Percentiles rank a stretch among this genome's conserved stretches.
phyloP scores from a whole-genome alignment of 805 yeast species.

The Cyberlindnera saturnus region DNA sequence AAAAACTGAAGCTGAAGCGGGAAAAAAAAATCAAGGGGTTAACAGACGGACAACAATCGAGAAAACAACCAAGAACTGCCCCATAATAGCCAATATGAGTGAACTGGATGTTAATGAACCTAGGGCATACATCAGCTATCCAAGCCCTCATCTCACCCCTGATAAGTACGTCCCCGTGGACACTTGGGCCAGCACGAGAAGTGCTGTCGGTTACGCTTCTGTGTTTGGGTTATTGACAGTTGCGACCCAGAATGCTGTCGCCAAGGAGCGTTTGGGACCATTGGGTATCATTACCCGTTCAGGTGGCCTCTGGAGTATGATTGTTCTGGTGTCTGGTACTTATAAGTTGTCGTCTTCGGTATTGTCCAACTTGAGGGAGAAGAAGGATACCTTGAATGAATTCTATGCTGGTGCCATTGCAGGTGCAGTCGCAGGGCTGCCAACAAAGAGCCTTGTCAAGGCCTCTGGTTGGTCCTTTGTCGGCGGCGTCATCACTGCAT shows the following conservation, averaged over 20 bases:
- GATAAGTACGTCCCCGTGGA: constrained; percentile 52
- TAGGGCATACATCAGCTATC: constrained; percentile 12
- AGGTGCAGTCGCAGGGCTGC: constrained; percentile 35
- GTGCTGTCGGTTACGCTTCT: constrained; percentile 38
- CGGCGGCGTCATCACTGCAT: constrained; percentile 38
- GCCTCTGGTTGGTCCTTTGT: constrained; percentile 42
- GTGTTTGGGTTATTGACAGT: constrained; percentile 44
- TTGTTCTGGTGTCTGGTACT: constrained; percentile 47
- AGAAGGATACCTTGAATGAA: constrained; percentile 56
- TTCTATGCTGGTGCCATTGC: constrained; percentile 42
- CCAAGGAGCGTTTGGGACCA: constrained; percentile 35
- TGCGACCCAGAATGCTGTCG: constrained; percentile 39
- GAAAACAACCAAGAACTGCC: too few relatives aligned
- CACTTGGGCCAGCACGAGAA: constrained; percentile 43
- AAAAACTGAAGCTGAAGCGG: too few relatives aligned
- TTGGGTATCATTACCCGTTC: constrained; percentile 25
- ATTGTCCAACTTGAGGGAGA: constrained; percentile 54
- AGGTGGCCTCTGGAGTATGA: constrained; percentile 30
- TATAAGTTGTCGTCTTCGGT: constrained; percentile 36
- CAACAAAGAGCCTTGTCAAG: constrained; percentile 30
- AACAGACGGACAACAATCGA: too few relatives aligned
- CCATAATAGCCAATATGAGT: constrained; percentile 11
- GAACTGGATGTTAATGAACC: neutral
- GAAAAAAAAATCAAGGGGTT: too few relatives aligned
- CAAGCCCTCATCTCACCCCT: constrained; percentile 16